phyloP scores from a whole-genome alignment of 441 rosid species.

The Erodium trifolium region DNA sequence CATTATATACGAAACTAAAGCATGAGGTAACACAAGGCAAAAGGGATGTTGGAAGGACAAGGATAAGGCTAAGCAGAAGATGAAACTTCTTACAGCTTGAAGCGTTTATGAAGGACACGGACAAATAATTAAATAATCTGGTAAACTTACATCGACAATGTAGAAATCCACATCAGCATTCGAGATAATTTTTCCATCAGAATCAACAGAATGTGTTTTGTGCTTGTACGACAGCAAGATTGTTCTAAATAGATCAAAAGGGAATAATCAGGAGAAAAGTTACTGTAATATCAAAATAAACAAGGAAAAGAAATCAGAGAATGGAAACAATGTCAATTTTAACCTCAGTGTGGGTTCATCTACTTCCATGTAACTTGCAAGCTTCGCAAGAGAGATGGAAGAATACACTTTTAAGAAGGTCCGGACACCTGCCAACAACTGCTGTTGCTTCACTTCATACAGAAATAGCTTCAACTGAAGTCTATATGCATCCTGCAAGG shows the following conservation, averaged over 20 bases:
- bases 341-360: constrained; percentile 87
- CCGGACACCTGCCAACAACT: constrained; percentile 67
- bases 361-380: constrained; percentile 83
- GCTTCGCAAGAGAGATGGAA: constrained; percentile 70
- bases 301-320: not conserved
- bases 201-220: constrained; percentile 84
- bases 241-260: constrained; percentile 37
- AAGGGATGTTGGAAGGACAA: too few species aligned
- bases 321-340: not conserved
- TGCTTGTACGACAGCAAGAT: constrained; percentile 83
- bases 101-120: too few species aligned
- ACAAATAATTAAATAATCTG: not conserved
- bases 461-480: constrained; percentile 90
- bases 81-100: too few species aligned
- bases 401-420: constrained; percentile 82
- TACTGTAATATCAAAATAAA: not conserved
- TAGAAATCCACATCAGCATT: constrained; percentile 92
- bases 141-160: constrained; percentile 54
- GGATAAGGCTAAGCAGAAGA: too few species aligned
- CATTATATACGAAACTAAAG: too few species aligned
- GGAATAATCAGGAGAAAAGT: constrained; percentile 12
- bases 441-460: constrained; percentile 89
- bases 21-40: too few species aligned
- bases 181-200: constrained; percentile 63
- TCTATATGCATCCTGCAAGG: constrained; percentile 79